Evolutionary conservation across 2,329 filamentous ascomycete species (phyloP).

Genomic region (Fusarium sp.): DNA sequence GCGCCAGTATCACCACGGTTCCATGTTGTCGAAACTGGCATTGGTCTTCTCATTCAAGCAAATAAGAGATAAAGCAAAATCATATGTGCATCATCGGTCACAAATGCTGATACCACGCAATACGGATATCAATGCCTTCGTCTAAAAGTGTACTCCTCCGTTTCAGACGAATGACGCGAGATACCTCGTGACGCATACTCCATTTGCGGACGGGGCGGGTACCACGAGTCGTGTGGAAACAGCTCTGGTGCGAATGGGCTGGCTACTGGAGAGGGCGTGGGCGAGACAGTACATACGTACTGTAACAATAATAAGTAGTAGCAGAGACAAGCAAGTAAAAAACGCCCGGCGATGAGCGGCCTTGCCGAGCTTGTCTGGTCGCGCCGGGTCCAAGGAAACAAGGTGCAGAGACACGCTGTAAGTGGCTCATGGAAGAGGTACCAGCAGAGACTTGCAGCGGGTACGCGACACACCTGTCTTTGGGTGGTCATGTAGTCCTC

Average conservation of each 20-base stretch:
- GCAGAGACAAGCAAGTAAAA: constrained; percentile 25
- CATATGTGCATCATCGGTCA: constrained; percentile 36
- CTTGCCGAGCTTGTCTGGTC: constrained; percentile 42
- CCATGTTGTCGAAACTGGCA: constrained; percentile 15
- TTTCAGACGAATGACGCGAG: constrained; percentile 6
- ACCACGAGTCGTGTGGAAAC: constrained; percentile 36
- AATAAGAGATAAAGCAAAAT: constrained; percentile 21
- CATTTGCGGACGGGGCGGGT: constrained; percentile 41
- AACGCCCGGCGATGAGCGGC: constrained; percentile 31
- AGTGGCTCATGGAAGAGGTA: constrained; percentile 45
- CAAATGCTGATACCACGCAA: constrained; percentile 9
- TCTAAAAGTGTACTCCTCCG: constrained; percentile 1
- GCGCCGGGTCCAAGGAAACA: constrained; percentile 43
- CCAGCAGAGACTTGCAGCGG: constrained; percentile 49
- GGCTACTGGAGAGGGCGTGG: constrained; percentile 15
- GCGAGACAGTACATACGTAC: background rate
- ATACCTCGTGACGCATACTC: constrained; percentile 42
- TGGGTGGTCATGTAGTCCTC: constrained; percentile 48
- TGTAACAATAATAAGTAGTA: background rate
- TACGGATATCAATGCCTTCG: background rate
- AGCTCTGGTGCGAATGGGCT: constrained; percentile 22
- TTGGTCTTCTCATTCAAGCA: constrained; percentile 18
- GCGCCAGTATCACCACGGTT: constrained; percentile 31
- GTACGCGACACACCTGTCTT: constrained; percentile 50
- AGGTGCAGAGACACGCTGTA: constrained; percentile 39